Evolutionary conservation across 163 green algal species (phyloP).

Genomic region (Prototheca wickerhamii): DNA sequence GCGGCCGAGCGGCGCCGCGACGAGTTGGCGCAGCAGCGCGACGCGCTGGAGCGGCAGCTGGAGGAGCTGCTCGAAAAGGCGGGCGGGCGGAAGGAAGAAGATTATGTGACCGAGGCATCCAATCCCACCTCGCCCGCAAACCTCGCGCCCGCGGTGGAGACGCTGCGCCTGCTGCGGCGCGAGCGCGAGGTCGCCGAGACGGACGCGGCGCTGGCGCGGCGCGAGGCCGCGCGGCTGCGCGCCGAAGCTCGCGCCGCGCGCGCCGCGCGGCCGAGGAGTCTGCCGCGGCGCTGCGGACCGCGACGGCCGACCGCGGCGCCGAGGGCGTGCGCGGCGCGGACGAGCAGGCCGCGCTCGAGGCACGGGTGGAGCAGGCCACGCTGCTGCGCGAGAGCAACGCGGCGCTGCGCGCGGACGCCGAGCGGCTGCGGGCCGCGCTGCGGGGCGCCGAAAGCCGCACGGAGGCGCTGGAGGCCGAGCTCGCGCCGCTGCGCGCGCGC

Average conservation of each 20-base stretch:
- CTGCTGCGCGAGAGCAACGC: slow-evolving; percentile 41
- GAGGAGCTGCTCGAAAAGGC: slow-evolving; percentile 17
- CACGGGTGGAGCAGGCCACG: slow-evolving; percentile 26
- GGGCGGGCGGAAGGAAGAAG: slow-evolving; percentile 6
- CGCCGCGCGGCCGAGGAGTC: slow-evolving; percentile 25
- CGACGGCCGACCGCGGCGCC: slow-evolving; percentile 19
- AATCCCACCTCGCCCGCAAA: neutral
- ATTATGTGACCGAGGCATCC: neutral
- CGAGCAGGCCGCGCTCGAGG: slow-evolving; percentile 16
- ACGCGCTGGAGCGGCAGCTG: slow-evolving; percentile 24
- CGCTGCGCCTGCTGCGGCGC: slow-evolving; percentile 31
- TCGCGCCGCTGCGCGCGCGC: slow-evolving; percentile 13
- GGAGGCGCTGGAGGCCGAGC: slow-evolving; percentile 5
- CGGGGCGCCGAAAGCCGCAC: slow-evolving; percentile 11
- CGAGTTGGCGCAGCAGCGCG: slow-evolving; percentile 16
- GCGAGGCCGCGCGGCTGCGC: slow-evolving; percentile 27
- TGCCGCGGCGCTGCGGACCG: slow-evolving; percentile 20
- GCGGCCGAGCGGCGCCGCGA: slow-evolving; percentile 18
- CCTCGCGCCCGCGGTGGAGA: slow-evolving; percentile 1
- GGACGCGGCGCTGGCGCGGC: slow-evolving; percentile 24
- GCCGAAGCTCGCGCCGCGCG: slow-evolving; percentile 8
- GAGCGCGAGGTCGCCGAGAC: slow-evolving; percentile 32
- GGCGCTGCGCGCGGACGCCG: slow-evolving; percentile 14
- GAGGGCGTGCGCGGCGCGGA: slow-evolving; percentile 11
- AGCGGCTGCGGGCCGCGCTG: neutral